Conservation (phyloP, 257 asterid species). For the Nicotiana attenuata region DNA sequence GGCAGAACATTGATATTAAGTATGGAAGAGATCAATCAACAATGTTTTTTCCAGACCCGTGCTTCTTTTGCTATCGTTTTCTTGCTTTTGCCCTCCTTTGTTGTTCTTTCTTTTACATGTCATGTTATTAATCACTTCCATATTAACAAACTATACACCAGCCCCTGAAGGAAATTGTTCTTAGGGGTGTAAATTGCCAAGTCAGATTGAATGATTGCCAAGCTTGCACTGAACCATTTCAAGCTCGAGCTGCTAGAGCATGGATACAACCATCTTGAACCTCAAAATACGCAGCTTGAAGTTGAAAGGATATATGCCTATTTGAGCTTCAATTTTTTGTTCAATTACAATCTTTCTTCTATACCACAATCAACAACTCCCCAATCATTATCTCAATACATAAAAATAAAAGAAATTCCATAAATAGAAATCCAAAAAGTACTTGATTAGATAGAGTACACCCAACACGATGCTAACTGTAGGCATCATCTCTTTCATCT, state of each 20-base stretch:
- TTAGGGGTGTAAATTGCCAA: neutral
- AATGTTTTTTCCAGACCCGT: no score
- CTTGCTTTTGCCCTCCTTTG: neutral
- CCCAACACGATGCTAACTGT: neutral
- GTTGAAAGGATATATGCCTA: neutral
- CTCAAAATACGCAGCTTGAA: neutral
- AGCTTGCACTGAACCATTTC: neutral
- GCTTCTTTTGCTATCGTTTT: neutral
- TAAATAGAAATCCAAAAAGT: neutral
- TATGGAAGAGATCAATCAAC: no score
- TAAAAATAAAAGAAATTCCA: neutral
- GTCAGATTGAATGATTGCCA: neutral
- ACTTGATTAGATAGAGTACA: neutral
- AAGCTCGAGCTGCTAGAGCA: conserved; percentile 2
- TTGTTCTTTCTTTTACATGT: conserved; percentile 3
- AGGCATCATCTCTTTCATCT: neutral
- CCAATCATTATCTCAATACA: neutral
- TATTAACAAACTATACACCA: neutral
- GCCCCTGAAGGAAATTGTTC: neutral
- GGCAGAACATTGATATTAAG: no score
- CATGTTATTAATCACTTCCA: neutral
- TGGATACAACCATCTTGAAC: conserved; percentile 1
- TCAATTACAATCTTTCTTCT: neutral
- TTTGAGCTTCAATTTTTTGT: neutral
- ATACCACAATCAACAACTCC: neutral